phyloP scores from a whole-genome alignment of 106 monocot genomes.

The Acorus gramineus region DNA sequence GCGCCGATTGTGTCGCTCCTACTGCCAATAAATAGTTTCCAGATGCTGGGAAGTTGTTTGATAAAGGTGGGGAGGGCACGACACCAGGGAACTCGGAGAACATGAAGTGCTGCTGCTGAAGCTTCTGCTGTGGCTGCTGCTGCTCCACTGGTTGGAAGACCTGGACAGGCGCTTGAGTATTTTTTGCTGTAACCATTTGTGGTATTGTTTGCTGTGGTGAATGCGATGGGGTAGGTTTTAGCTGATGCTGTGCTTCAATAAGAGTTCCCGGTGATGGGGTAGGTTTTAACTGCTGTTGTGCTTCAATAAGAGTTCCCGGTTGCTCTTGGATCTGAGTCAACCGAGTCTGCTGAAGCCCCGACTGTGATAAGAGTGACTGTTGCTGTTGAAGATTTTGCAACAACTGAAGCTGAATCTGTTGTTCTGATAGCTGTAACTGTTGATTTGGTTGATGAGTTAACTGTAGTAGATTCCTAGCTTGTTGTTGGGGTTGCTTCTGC shows the following conservation, averaged over 20 bases:
- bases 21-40: constrained; percentile 28
- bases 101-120: constrained; percentile 41
- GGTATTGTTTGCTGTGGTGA: constrained; percentile 26
- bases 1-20: constrained; percentile 26
- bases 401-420: constrained; percentile 55
- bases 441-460: constrained; percentile 29
- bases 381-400: constrained; percentile 59
- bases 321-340: constrained; percentile 45
- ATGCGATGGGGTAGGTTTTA: constrained; percentile 22
- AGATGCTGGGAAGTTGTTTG: constrained; percentile 5
- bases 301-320: constrained; percentile 38
- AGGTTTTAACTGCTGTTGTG: constrained; percentile 24
- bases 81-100: constrained; percentile 27
- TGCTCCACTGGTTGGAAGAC: constrained; percentile 15
- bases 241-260: constrained; percentile 30
- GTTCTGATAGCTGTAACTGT: constrained; percentile 41
- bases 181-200: constrained; percentile 14
- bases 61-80: constrained; percentile 12
- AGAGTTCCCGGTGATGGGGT: constrained; percentile 26
- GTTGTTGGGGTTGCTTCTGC: constrained; percentile 18
- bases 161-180: constrained; percentile 7
- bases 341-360: constrained; percentile 33
- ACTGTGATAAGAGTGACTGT: constrained; percentile 36
- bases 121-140: constrained; percentile 34
- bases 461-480: constrained; percentile 31